Base-by-base conservation (phyloP, 2,329 filamentous ascomycete genomes). In the Botrytis paeoniae region DNA sequence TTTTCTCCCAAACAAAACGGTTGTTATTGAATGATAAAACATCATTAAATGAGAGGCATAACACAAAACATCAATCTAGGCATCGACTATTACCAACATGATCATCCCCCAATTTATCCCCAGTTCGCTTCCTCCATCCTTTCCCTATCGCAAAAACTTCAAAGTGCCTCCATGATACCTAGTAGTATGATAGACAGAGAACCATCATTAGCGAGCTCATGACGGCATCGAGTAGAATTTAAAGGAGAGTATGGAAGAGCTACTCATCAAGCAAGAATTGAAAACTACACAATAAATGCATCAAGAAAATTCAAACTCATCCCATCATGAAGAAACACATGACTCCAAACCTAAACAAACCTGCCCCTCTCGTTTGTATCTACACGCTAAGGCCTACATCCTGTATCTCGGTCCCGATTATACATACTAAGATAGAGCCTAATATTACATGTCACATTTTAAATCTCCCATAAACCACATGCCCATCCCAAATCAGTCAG, bases 41-140 rank as follows among this genome's bases (percentile, higher is more conserved):
- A 8, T 16, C 0, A 8, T 54, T 4, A 29, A 0, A 29, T 18
- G 1, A 45, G n/a, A 54, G n/a, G n/a, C 3, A n/a, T 18, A 8
- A 57, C 18, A 18, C 14, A 16, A 57, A 29, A 9, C 14, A 29
- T 18, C 14, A 57, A 16, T 29, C 14, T 54, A 16, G 14, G 29
- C 6, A 54, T n/a, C 14, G n/a, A 18, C 14, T 57, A 9, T n/a
- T 16, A 57, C 3, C 2, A 29, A 29, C 6, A 29, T 29, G 4
- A 8, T 18, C 6, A 57, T 29, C 51, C 14, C 4, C 14, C 3
- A 16, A 57, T 18, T 54, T 9, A 0, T 29, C 14, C 3, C 12
- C 3, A 18, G 18, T 8, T 18, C n/a, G n/a, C 14, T 57, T 57
- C n/a, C n/a, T 29, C 14, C 14, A 16, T 57, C 14, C 14, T n/a